Evolutionary conservation across 495 filamentous ascomycete genomes (phyloP).

Genomic region (Xylaria intraflava): DNA sequence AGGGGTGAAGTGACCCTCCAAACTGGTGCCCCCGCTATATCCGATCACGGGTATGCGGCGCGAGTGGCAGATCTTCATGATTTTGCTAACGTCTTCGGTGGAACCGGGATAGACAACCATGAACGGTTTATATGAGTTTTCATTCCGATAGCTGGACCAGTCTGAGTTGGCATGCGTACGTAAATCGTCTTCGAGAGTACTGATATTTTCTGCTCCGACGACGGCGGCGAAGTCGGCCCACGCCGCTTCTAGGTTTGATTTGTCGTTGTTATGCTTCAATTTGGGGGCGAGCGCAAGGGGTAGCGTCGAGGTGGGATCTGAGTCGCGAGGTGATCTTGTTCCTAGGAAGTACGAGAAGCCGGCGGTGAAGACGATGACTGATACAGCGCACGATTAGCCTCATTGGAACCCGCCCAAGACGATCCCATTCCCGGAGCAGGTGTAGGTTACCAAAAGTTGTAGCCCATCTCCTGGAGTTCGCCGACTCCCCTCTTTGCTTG

Average conservation of each 20-base stretch:
- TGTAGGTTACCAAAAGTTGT: constrained; percentile 54
- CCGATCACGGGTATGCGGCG: constrained; percentile 67
- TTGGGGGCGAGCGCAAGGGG: constrained; percentile 54
- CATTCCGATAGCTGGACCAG: constrained; percentile 73
- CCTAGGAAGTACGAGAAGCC: constrained; percentile 67
- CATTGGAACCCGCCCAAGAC: neutral
- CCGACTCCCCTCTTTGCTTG: constrained; percentile 45
- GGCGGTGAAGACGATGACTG: constrained; percentile 54
- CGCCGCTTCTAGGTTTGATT: constrained; percentile 77
- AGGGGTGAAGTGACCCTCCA: constrained; percentile 76
- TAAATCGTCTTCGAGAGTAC: constrained; percentile 61
- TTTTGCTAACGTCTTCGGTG: constrained; percentile 62
- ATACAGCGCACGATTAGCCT: constrained; percentile 7
- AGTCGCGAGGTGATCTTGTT: constrained; percentile 49
- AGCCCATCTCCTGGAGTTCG: constrained; percentile 51
- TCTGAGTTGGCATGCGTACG: constrained; percentile 71
- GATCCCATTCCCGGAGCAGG: neutral
- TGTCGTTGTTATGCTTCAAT: constrained; percentile 63
- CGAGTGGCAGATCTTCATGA: constrained; percentile 70
- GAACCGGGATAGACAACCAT: constrained; percentile 58
- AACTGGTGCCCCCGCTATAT: constrained; percentile 68
- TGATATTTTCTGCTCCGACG: constrained; percentile 78
- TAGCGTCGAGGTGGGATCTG: constrained; percentile 64
- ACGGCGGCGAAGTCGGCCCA: constrained; percentile 88
- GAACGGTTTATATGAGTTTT: constrained; percentile 43